Conservation (phyloP, 129 eudicot genomes). For the Flaveria robusta region DNA sequence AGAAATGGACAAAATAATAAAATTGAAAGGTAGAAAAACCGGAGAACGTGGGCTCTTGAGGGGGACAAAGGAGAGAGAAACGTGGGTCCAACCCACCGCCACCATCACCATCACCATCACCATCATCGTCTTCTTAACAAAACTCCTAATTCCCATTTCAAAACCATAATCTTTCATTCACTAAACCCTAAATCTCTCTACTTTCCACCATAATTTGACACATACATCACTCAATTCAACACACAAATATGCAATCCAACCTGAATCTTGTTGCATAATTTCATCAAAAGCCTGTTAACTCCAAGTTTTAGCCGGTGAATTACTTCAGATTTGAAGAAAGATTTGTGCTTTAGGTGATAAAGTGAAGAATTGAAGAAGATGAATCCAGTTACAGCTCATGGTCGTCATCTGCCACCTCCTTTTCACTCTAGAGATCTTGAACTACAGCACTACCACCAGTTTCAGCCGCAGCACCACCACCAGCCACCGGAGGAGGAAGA, state of each 20-base stretch:
- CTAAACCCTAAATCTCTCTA: too few species aligned
- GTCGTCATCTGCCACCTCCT: conserved; percentile 79
- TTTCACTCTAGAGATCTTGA: conserved; percentile 78
- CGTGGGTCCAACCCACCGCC: conserved; percentile 57
- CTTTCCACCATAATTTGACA: too few species aligned
- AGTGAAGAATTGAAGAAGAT: conserved; percentile 24
- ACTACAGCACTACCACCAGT: conserved; percentile 58
- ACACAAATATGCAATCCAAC: too few species aligned
- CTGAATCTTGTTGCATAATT: too few species aligned
- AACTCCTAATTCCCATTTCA: conserved; percentile 12
- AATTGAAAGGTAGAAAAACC: conserved; percentile 10
- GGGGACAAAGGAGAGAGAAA: conserved; percentile 56
- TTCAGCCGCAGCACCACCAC: conserved; percentile 48
- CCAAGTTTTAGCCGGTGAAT: too few species aligned
- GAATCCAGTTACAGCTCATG: conserved; percentile 79
- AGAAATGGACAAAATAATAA: conserved; percentile 16
- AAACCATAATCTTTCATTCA: not conserved
- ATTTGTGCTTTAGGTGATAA: not conserved
- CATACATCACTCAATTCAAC: too few species aligned
- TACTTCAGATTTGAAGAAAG: too few species aligned
- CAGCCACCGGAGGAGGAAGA: conserved; percentile 51
- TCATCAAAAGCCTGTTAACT: not conserved
- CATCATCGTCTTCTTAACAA: conserved; percentile 41
- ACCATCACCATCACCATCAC: conserved; percentile 64
- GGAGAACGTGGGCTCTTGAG: conserved; percentile 33